A percentile compares a stretch with the other conserved stretches of the same genome.
Conservation (phyloP, 371 early-diverging fungal genomes). For the Nosema granulosis region DNA sequence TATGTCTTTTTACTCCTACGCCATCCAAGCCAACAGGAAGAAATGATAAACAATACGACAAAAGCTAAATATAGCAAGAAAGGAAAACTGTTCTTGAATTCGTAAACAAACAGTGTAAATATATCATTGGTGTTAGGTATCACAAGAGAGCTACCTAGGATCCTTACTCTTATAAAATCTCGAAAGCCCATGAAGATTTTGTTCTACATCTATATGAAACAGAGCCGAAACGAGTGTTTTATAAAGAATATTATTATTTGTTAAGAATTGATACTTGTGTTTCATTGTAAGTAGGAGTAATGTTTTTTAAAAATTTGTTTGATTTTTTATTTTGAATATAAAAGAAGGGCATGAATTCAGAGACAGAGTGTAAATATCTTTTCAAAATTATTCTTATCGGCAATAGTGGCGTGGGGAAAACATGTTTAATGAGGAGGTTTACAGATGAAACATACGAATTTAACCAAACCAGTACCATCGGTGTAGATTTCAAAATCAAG, state of each 20-base stretch:
- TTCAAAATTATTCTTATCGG: slow-evolving; percentile 95
- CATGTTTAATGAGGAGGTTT: slow-evolving; percentile 84
- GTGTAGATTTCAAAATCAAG: slow-evolving; percentile 99
- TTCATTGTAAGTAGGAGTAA: too few relatives aligned
- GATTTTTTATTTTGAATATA: slow-evolving; percentile 23
- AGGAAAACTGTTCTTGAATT: not conserved
- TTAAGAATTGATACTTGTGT: too few relatives aligned
- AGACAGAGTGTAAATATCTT: slow-evolving; percentile 73
- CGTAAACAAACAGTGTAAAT: not conserved
- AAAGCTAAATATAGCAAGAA: slow-evolving; percentile 4
- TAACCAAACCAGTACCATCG: slow-evolving; percentile 93
- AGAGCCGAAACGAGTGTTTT: not conserved
- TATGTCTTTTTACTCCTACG: not conserved
- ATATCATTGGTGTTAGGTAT: not conserved
- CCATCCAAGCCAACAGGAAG: not conserved
- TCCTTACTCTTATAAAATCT: slow-evolving; percentile 3
- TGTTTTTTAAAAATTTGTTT: too few relatives aligned
- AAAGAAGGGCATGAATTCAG: slow-evolving; percentile 33
- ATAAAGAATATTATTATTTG: too few relatives aligned
- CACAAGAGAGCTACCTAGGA: not conserved
- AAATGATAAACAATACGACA: not conserved
- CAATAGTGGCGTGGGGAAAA: slow-evolving; percentile 95
- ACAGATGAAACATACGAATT: slow-evolving; percentile 92
- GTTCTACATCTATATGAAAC: not conserved
- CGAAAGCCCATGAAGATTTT: not conserved